Evolutionary conservation across 768 basidiomycete genomes (phyloP), one percentile per base, ranked within the genome.

Genomic region (Boletus rubropictus): DNA sequence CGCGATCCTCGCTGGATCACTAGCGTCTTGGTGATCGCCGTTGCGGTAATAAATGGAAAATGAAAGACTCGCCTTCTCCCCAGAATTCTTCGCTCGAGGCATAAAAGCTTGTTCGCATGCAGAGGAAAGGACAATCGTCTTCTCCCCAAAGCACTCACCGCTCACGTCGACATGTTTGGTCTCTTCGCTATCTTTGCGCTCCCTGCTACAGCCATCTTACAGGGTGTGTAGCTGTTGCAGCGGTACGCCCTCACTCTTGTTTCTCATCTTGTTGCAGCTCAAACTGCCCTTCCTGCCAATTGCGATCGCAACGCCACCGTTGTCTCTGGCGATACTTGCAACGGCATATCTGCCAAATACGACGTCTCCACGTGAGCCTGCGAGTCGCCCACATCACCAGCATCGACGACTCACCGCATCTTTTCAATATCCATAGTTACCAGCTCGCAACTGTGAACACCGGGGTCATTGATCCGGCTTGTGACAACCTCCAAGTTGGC

Each of bases 261-360:
- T 25, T 46, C 32, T 49, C 14, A 5, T 20, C 8, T 18, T 7
- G 80, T 21, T 58, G 61, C 51, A 25, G n/a, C 82, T 58, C 79
- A 74, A 21, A 69, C 69, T 5, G 8, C 49, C 8, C 51, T 69
- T 46, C 74, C 73, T 29, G 51, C 59, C 42, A 57, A 66, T 36
- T 87, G 86, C 61, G 68, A 74, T n/a, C 79, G 86, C 53, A 72
- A 61, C 17, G 81, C 81, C 60, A 82, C 77, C 42, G 73, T 88
- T 44, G 55, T 66, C 49, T 56, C 59, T 6, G 79, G 78, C 28
- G 81, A 86, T 58, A 77, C 73, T 48, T 89, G 86, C 61, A n/a
- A 87, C 64, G 57, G 50, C 46, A 88, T 89, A 63, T 86, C 81
- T 54, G 75, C 76, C 28, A 61, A 72, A 17, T 55, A 82, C 57